Percentiles rank a stretch among this genome's conserved stretches.
Conservation (phyloP, 495 filamentous ascomycete species). For the Penicillium salamii region DNA sequence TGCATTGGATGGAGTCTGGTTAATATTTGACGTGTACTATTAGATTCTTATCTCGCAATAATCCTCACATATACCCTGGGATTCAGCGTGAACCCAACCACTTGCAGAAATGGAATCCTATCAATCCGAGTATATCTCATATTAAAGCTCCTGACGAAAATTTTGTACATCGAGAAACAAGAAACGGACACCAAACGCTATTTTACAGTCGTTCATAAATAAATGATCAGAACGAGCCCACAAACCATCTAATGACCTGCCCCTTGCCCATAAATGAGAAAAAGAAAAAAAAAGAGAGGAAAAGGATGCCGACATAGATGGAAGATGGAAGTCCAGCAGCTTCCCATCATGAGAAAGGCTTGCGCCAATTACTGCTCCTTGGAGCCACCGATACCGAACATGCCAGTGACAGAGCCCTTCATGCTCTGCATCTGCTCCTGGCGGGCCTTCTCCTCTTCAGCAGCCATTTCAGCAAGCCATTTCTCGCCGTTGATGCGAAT, state of each 20-base stretch:
- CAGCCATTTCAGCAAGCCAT: conserved; percentile 89
- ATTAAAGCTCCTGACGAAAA: conserved; percentile 31
- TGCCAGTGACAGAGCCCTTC: conserved; percentile 61
- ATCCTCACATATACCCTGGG: conserved; percentile 22
- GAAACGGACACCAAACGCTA: conserved; percentile 34
- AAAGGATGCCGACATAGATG: conserved; percentile 1
- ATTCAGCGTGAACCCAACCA: conserved; percentile 2
- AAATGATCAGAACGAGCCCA: conserved; percentile 24
- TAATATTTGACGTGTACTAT: neutral
- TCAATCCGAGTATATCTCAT: conserved; percentile 21
- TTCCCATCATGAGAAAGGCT: neutral
- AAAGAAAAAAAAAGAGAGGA: neutral
- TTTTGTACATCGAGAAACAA: conserved; percentile 40
- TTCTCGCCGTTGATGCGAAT: conserved; percentile 89
- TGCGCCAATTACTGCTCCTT: conserved; percentile 26
- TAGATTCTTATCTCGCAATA: conserved; percentile 7
- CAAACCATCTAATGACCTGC: conserved; percentile 27
- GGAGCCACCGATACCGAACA: conserved; percentile 44
- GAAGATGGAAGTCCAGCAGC: neutral
- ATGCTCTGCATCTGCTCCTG: conserved; percentile 90
- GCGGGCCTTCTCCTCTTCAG: conserved; percentile 76
- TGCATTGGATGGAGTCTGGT: neutral
- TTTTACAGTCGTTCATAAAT: conserved; percentile 40
- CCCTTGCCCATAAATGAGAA: conserved; percentile 23
- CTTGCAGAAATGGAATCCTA: conserved; percentile 6